Conservation (phyloP, 78 protist species). For the Dictyostelium brefeldianum region DNA sequence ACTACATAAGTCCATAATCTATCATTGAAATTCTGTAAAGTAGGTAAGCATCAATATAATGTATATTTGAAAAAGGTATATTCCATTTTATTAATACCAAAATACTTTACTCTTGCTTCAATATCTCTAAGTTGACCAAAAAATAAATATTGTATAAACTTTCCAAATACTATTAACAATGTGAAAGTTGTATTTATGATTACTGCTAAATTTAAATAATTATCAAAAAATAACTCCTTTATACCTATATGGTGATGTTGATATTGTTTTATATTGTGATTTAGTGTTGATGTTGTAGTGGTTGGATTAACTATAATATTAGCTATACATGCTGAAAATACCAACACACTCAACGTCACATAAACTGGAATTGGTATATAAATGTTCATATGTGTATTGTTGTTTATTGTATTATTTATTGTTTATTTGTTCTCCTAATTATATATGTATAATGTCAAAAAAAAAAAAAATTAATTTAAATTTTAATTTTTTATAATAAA, state of each 20-base stretch:
- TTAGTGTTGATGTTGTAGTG: not conserved
- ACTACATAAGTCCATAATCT: constrained; percentile 71
- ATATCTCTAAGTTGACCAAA: constrained; percentile 76
- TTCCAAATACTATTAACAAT: constrained; percentile 56
- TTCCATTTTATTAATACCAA: too few relatives aligned
- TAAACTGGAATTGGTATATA: constrained; percentile 50
- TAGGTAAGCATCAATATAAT: too few relatives aligned
- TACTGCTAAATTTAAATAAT: constrained; percentile 41
- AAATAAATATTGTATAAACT: constrained; percentile 74
- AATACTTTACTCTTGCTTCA: constrained; percentile 53
- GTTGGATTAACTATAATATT: constrained; percentile 2
- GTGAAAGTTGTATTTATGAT: constrained; percentile 60
- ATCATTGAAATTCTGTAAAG: constrained; percentile 76
- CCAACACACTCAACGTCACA: constrained; percentile 31
- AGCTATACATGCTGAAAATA: constrained; percentile 12
- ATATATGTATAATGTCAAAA: too few relatives aligned
- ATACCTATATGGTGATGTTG: constrained; percentile 9
- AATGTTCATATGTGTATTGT: not conserved
- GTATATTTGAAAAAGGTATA: too few relatives aligned
- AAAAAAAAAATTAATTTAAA: too few relatives aligned
- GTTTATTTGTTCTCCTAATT: not conserved
- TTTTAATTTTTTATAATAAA: too few relatives aligned
- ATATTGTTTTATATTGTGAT: not conserved
- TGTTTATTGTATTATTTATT: too few relatives aligned
- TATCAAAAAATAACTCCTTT: not conserved